Conservation (phyloP, 768 basidiomycete species). For the Amanita pseudoporphyria region DNA sequence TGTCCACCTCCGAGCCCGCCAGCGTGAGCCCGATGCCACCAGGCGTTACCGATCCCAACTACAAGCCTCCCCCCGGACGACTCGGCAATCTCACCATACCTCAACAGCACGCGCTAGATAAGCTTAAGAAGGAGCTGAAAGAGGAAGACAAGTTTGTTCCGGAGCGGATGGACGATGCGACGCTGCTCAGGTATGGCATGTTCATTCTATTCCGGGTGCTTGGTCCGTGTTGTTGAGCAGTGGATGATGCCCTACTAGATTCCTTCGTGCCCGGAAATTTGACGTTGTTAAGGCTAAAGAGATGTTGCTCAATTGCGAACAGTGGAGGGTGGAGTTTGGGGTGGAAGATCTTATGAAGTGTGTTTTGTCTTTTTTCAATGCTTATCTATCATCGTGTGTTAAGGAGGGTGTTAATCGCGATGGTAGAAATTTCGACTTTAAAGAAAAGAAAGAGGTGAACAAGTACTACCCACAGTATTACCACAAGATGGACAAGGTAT, state of each 20-base stretch:
- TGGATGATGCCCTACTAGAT: conserved; percentile 33
- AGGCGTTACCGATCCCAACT: conserved; percentile 53
- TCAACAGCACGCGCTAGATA: conserved; percentile 58
- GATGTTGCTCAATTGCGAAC: conserved; percentile 76
- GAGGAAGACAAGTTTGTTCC: conserved; percentile 51
- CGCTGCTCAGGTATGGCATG: conserved; percentile 41
- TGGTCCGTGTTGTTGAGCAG: too few species aligned
- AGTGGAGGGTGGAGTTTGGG: conserved; percentile 85
- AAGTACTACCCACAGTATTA: conserved; percentile 95
- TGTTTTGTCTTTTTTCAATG: conserved; percentile 16
- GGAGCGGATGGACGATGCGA: conserved; percentile 61
- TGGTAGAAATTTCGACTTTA: conserved; percentile 74
- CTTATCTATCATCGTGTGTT: conserved; percentile 3
- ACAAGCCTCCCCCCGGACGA: conserved; percentile 59
- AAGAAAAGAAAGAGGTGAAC: conserved; percentile 74
- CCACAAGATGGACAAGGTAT: conserved; percentile 90
- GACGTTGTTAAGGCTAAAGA: conserved; percentile 72
- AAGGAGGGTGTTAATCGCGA: neutral
- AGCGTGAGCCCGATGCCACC: conserved; percentile 48
- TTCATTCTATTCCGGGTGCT: conserved; percentile 8
- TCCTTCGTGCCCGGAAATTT: conserved; percentile 89
- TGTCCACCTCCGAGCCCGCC: conserved; percentile 21
- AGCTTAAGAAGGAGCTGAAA: conserved; percentile 54
- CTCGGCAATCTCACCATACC: conserved; percentile 58
- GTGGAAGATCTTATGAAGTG: conserved; percentile 68